phyloP scores from a whole-genome alignment of 352 stramenopile species.

The Pythium phragmiticola region DNA sequence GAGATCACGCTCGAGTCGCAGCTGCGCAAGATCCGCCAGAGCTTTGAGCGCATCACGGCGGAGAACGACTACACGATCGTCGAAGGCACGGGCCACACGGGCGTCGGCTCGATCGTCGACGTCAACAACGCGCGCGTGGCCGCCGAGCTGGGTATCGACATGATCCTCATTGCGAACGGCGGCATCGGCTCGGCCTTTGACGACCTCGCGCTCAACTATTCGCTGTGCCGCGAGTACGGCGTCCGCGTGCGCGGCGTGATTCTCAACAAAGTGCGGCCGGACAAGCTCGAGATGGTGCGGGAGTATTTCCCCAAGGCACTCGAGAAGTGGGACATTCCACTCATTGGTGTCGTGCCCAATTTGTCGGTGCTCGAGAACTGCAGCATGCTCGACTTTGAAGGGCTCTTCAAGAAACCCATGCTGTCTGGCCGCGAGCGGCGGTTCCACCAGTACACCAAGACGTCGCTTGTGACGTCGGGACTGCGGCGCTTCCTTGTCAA shows the following conservation, averaged over 20 bases:
- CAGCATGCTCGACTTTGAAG: slow-evolving; percentile 90
- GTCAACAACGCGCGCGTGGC: slow-evolving; percentile 96
- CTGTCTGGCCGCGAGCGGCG: slow-evolving; percentile 48
- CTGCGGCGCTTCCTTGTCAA: slow-evolving; percentile 83
- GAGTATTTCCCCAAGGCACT: slow-evolving; percentile 89
- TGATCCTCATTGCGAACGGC: slow-evolving; percentile 95
- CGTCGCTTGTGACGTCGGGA: slow-evolving; percentile 84
- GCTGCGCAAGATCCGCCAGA: slow-evolving; percentile 61
- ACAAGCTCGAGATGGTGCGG: slow-evolving; percentile 82
- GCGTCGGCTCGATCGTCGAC: slow-evolving; percentile 96
- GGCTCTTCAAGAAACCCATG: slow-evolving; percentile 75
- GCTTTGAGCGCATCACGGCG: slow-evolving; percentile 61
- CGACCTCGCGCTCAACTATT: slow-evolving; percentile 93
- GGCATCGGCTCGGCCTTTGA: slow-evolving; percentile 93
- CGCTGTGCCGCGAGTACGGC: slow-evolving; percentile 91
- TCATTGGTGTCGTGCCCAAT: slow-evolving; percentile 87
- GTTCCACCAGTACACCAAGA: slow-evolving; percentile 78
- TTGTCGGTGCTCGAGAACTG: slow-evolving; percentile 68
- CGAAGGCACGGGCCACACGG: slow-evolving; percentile 90
- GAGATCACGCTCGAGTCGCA: slow-evolving; percentile 84
- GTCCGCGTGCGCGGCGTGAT: slow-evolving; percentile 94
- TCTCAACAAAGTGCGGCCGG: slow-evolving; percentile 93
- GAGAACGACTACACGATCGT: slow-evolving; percentile 82
- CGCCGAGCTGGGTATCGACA: slow-evolving; percentile 89
- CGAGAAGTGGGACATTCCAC: slow-evolving; percentile 66